Percentiles rank a stretch among this genome's conserved stretches.
Evolutionary conservation across 306 rosid species (phyloP).

Genomic region (Carpinus fangiana): DNA sequence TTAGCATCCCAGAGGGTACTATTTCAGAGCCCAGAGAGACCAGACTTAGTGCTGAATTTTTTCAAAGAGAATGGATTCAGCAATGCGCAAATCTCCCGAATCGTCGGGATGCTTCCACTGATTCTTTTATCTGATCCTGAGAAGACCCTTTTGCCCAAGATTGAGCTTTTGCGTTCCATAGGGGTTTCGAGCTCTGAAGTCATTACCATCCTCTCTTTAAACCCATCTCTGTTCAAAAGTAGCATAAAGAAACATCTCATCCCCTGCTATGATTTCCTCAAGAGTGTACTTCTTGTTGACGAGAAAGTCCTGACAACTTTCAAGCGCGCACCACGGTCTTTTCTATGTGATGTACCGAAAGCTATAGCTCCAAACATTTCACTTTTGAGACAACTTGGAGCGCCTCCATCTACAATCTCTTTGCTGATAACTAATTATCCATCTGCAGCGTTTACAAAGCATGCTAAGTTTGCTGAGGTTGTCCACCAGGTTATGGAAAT

Average conservation of each 20-base stretch:
- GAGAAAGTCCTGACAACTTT: not conserved
- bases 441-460: not conserved
- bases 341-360: not conserved
- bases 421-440: constrained; percentile 2
- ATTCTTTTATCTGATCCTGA: constrained; percentile 17
- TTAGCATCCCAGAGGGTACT: constrained; percentile 20
- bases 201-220: not conserved
- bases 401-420: no score
- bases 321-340: constrained; percentile 1
- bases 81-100: constrained; percentile 19
- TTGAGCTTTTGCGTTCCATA: constrained; percentile 32
- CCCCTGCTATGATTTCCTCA: constrained; percentile 29
- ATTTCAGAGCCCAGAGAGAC: constrained; percentile 13
- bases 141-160: constrained; percentile 32
- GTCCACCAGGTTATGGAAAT: not conserved
- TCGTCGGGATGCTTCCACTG: constrained; percentile 15
- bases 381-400: constrained; percentile 22
- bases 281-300: constrained; percentile 4
- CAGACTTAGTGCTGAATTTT: constrained; percentile 28
- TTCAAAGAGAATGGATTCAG: constrained; percentile 27
- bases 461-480: constrained; percentile 1
- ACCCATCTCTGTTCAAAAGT: not conserved
- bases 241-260: constrained; percentile 25
- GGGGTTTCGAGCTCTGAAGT: constrained; percentile 32
- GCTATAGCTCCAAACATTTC: constrained; percentile 19